Evolutionary conservation across 306 rosid genomes (phyloP).

Genomic region (Cajanus cajan): DNA sequence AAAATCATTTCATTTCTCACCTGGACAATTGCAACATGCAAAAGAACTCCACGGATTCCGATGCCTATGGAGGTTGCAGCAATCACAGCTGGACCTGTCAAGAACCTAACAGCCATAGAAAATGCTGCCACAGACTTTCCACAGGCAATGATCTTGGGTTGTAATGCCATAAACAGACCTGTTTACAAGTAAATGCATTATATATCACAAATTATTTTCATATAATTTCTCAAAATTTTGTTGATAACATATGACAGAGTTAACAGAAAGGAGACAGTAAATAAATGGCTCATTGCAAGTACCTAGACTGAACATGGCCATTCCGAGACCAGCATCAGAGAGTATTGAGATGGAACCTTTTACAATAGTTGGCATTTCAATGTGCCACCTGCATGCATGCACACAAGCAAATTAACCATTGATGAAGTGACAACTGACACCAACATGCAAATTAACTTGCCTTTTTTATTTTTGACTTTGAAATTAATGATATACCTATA

Average conservation of each 20-base stretch:
- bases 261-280: not conserved
- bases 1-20: constrained; percentile 26
- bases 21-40: constrained; percentile 91
- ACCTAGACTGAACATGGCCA: constrained; percentile 98
- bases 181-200: not conserved
- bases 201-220: not conserved
- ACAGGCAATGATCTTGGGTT: constrained; percentile 84
- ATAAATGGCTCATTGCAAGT: not conserved
- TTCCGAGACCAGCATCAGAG: constrained; percentile 90
- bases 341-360: constrained; percentile 81
- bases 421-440: not conserved
- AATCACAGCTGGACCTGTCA: constrained; percentile 87
- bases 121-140: constrained; percentile 86
- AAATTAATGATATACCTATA: constrained; percentile 43
- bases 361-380: constrained; percentile 79
- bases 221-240: not conserved
- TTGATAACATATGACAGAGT: not conserved
- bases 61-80: constrained; percentile 77
- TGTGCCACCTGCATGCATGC: constrained; percentile 60
- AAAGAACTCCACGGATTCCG: constrained; percentile 78
- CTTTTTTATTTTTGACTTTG: not conserved
- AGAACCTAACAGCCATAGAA: constrained; percentile 93
- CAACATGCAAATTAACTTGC: not conserved
- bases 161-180: constrained; percentile 95
- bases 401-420: not conserved